A percentile compares a stretch with the other conserved stretches of the same genome.
Evolutionary conservation across 352 stramenopile species (phyloP).

Genomic region (Phytopythium delawarense): DNA sequence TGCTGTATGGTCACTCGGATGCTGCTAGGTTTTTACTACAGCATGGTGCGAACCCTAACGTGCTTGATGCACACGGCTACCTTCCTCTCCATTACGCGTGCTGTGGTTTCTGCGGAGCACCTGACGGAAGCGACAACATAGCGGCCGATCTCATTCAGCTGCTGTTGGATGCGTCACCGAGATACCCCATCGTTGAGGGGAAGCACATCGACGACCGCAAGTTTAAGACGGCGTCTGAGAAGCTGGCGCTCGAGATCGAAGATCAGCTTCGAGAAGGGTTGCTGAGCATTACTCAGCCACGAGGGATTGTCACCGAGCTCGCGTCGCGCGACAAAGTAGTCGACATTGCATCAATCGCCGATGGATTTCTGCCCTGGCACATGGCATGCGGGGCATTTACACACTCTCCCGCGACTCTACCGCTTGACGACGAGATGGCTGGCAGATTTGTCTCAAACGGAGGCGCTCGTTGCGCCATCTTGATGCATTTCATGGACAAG

Average conservation of each 20-base stretch:
- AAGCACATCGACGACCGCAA: conserved; percentile 50
- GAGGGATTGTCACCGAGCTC: conserved; percentile 30
- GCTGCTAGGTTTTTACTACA: conserved; percentile 37
- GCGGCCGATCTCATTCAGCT: conserved; percentile 28
- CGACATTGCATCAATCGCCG: conserved; percentile 16
- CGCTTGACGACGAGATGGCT: conserved; percentile 48
- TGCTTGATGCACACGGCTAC: conserved; percentile 47
- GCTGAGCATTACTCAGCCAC: conserved; percentile 23
- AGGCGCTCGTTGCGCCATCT: conserved; percentile 27
- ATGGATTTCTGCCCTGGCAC: conserved; percentile 51
- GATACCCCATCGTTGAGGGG: conserved; percentile 24
- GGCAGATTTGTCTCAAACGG: conserved; percentile 34
- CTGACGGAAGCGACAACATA: conserved; percentile 12
- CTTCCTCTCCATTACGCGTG: conserved; percentile 68
- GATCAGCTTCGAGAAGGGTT: conserved; percentile 42
- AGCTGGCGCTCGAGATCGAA: conserved; percentile 53
- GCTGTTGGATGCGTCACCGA: conserved; percentile 22
- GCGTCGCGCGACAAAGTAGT: conserved; percentile 32
- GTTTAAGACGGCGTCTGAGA: conserved; percentile 46
- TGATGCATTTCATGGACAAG: conserved; percentile 28
- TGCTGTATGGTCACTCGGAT: conserved; percentile 54
- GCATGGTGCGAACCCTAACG: conserved; percentile 53
- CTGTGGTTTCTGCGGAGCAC: conserved; percentile 40
- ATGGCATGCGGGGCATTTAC: conserved; percentile 54
- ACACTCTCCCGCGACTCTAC: conserved; percentile 29